Base-by-base conservation (phyloP, 495 filamentous ascomycete genomes). In the Penicillium soppii region DNA sequence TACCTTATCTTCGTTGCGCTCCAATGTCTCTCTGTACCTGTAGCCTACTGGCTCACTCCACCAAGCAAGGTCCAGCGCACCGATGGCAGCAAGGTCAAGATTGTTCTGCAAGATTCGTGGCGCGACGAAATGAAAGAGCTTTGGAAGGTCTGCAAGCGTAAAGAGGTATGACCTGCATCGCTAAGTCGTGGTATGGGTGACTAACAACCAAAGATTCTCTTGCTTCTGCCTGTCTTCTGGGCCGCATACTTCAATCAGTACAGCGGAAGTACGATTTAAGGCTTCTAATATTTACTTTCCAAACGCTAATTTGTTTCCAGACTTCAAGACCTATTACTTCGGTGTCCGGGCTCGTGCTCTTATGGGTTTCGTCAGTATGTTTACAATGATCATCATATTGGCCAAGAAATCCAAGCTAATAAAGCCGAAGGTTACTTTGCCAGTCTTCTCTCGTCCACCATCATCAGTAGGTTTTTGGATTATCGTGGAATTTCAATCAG, bases 1-100 rank as follows among this genome's bases (percentile, higher is more conserved):
- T 84, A 82, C 55, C 62, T 83, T 5, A 70, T 82, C 10, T 85
- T 86, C 49, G 79, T 86, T 30, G 78, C 77, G 2, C 59, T 85
- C 2, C 82, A 86, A 63, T 77, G 77, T 30, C 56, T 76, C 5
- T 79, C 80, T 0, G 77, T 76, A 1, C 63, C 82, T 15, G 65
- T 82, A 0, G 82, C 69, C 0, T 61, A 82, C 10, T 62, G 85
- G 5, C 62, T 86, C 2, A 80, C 77, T n/a, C 62, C 52, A 2
- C 82, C 83, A 0, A 59, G 66, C 5, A 71, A 79, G 19, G 83
- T 85, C 0, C 73, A 85, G 52, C 71, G 83, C 1, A 63, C 65
- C 7, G 80, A 82, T 46, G 81, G 81, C 9, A 79, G 67, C 32
- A 69, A 69, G 15, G 81, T 86, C 22, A 65, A 71, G 16, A 65